Conservation (phyloP, 1,284 basidiomycete species). For the Ganoderma lingzhi region DNA sequence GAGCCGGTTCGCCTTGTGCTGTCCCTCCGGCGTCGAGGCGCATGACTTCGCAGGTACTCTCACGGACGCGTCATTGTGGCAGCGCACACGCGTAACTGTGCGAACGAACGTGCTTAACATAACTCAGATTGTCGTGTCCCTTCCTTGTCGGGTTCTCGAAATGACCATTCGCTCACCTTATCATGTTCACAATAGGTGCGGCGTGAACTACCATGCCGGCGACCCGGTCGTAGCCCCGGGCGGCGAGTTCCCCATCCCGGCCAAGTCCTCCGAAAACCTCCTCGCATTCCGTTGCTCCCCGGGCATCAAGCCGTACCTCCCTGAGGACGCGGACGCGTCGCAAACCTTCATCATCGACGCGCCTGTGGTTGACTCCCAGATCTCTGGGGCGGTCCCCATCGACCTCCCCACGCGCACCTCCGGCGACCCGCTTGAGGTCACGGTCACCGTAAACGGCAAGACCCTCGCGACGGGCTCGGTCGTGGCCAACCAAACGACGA, state of each 20-base stretch:
- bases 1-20: no score
- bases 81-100: no score
- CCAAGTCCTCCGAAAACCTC: slow-evolving; percentile 56
- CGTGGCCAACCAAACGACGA: slow-evolving; percentile 60
- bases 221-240: slow-evolving; percentile 61
- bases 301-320: slow-evolving; percentile 72
- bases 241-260: slow-evolving; percentile 65
- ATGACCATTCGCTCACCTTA: neutral
- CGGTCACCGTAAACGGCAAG: slow-evolving; percentile 51
- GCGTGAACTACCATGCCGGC: slow-evolving; percentile 67
- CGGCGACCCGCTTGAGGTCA: slow-evolving; percentile 45
- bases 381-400: slow-evolving; percentile 58
- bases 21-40: no score
- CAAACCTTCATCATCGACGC: slow-evolving; percentile 65
- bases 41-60: no score
- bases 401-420: slow-evolving; percentile 42
- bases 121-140: neutral
- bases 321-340: slow-evolving; percentile 52
- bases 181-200: slow-evolving; percentile 56
- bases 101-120: no score
- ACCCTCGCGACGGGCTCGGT: slow-evolving; percentile 52
- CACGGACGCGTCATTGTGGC: no score
- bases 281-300: slow-evolving; percentile 75
- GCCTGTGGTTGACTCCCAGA: slow-evolving; percentile 56
- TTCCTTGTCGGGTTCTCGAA: neutral